Conservation (phyloP, 2,329 filamentous ascomycete genomes). For the Diaporthe sp. region DNA sequence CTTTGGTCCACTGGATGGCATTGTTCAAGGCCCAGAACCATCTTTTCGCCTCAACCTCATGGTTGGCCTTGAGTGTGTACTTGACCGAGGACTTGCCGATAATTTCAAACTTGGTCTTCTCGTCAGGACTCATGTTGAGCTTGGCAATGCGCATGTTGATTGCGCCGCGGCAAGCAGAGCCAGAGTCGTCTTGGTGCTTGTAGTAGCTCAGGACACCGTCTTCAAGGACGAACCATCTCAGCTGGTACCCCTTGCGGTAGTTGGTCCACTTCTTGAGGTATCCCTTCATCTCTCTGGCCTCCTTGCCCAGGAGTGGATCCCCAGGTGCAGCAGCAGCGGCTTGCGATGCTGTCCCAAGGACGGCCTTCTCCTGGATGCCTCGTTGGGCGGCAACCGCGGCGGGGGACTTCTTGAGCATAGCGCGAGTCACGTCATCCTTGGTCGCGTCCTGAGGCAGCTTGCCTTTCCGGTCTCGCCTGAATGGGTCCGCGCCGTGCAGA, state of each 20-base stretch:
- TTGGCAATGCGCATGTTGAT: conserved; percentile 99
- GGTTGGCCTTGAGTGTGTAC: conserved; percentile 97
- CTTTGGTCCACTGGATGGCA: conserved; percentile 97
- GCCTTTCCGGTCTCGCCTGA: conserved; percentile 93
- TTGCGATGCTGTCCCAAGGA: conserved; percentile 79
- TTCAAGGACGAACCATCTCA: conserved; percentile 97
- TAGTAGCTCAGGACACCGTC: conserved; percentile 99
- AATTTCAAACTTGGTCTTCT: conserved; percentile 98
- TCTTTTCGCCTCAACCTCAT: conserved; percentile 96
- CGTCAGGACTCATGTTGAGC: conserved; percentile 95
- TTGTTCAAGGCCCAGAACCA: conserved; percentile 99
- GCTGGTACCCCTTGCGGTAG: conserved; percentile 95
- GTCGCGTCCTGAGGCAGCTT: conserved; percentile 97
- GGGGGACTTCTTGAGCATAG: conserved; percentile 93
- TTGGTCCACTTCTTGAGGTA: conserved; percentile 99
- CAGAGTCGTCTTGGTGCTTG: conserved; percentile 98
- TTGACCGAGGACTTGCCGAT: conserved; percentile 98
- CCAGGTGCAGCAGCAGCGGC: conserved; percentile 66
- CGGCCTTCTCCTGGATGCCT: conserved; percentile 96
- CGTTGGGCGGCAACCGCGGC: conserved; percentile 94
- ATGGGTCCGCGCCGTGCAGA: conserved; percentile 95
- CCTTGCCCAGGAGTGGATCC: conserved; percentile 80
- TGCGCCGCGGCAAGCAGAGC: conserved; percentile 94
- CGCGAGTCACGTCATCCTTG: conserved; percentile 89
- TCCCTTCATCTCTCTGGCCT: conserved; percentile 96